phyloP scores from a whole-genome alignment of 2,329 filamentous ascomycete genomes.

The Colletotrichum theobromicola region DNA sequence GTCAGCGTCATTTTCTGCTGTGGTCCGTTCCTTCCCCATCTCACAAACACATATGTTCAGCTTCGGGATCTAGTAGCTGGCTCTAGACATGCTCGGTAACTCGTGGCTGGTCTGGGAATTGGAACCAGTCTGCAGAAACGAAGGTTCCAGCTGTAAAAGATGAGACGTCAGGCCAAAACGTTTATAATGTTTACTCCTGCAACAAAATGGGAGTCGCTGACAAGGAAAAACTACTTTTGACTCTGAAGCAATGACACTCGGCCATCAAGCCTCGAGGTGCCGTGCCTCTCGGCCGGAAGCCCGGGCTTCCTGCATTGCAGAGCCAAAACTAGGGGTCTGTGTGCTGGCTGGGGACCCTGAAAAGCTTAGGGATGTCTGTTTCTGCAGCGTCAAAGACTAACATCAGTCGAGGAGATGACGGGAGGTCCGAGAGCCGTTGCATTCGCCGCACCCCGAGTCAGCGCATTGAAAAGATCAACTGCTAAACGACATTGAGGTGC shows the following conservation, averaged over 20 bases:
- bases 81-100: background rate
- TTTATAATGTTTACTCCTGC: background rate
- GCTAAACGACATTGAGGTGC: background rate
- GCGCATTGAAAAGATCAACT: background rate
- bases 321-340: background rate
- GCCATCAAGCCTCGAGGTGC: background rate
- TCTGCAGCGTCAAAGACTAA: background rate
- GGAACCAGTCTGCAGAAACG: background rate
- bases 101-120: background rate
- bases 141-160: background rate
- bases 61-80: background rate
- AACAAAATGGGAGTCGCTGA: background rate
- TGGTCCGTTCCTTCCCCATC: background rate
- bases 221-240: background rate
- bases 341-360: background rate
- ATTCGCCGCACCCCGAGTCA: slow-evolving; percentile 1
- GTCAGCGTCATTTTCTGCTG: background rate
- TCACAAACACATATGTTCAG: background rate
- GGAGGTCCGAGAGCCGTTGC: slow-evolving; percentile 1
- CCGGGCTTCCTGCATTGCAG: background rate
- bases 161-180: background rate
- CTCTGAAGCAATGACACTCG: background rate
- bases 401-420: slow-evolving; percentile 4
- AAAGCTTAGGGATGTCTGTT: background rate
- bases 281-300: background rate